A percentile compares a stretch with the other conserved stretches of the same genome.
Conservation (phyloP, 1,139 yeast genomes). For the Geotrichum candidum region DNA sequence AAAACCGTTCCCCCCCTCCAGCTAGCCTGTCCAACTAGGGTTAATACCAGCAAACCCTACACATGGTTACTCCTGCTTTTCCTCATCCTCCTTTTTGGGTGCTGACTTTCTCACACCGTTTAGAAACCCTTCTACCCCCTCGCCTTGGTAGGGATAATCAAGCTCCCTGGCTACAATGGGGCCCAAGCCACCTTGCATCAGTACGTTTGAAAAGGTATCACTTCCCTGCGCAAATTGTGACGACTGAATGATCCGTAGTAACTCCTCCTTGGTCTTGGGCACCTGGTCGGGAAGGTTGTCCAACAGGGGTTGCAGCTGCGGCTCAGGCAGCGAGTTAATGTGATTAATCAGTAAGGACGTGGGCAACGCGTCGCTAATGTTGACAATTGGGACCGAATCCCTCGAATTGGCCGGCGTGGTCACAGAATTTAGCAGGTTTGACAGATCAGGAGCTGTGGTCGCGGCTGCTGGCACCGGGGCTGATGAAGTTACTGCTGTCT, state of each 20-base stretch:
- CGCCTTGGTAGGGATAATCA: slow-evolving; percentile 50
- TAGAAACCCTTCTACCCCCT: slow-evolving; percentile 53
- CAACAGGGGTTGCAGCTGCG: slow-evolving; percentile 38
- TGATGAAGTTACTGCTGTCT: neutral
- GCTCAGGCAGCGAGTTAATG: slow-evolving; percentile 37
- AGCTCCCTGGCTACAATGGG: slow-evolving; percentile 48
- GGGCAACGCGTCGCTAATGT: slow-evolving; percentile 42
- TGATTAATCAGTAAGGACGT: slow-evolving; percentile 39
- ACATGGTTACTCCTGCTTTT: neutral
- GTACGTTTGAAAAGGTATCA: slow-evolving; percentile 42
- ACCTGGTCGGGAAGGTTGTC: slow-evolving; percentile 44
- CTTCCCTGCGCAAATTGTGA: slow-evolving; percentile 50
- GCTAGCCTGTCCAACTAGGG: too few species aligned
- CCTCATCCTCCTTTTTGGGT: slow-evolving; percentile 32
- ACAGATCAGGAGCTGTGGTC: neutral
- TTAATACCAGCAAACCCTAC: neutral
- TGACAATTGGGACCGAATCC: slow-evolving; percentile 24
- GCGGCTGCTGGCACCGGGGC: neutral
- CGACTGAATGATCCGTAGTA: slow-evolving; percentile 46
- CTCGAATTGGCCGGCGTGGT: neutral
- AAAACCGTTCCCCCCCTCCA: too few species aligned
- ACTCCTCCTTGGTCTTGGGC: slow-evolving; percentile 40
- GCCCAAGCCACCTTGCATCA: slow-evolving; percentile 47
- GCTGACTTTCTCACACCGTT: slow-evolving; percentile 32
- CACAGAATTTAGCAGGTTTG: slow-evolving; percentile 18